Base-by-base conservation (phyloP, 192 early-diverging fungal species). In the Pilaira anomala region DNA sequence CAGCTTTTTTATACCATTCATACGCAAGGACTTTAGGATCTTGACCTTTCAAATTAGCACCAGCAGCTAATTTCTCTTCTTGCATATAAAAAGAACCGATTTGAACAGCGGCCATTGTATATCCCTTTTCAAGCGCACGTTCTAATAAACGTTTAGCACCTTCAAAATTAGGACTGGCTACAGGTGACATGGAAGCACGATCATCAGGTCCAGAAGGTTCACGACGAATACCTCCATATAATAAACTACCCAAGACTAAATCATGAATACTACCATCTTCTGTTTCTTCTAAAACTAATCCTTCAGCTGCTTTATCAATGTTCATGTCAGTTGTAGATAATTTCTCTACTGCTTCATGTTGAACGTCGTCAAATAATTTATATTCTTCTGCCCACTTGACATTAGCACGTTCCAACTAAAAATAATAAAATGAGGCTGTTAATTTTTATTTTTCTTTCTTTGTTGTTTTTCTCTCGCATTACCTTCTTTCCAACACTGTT, bases 71-170 rank as follows among this genome's bases (percentile, higher is more conserved):
- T 48, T 77, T 77, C 24, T 62, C 62, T 62, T 82, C 80, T 56
- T 79, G 78, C 14, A 68, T 55, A 40, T 82, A 82, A 30, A 82
- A 73, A 0, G 75, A 77, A 9, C 78, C 77, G 28, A 79, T 56
- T 55, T 82, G 80, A 19, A 79, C 80, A 33, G 77, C 77, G 22
- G 80, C 80, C 80, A 82, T 79, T 13, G 80, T 61, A 62, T 79
- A 82, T 1, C 69, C 58, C 59, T 77, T 72, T 21, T 77, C 71
- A 29, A 82, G 76, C 25, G 78, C 78, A 53, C 75, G 68, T 28
- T 79, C 78, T 18, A 77, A 76, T 28, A 76, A 69, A 13, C 42
- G 60, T 60, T 82, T 82, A 18, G 80, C 80, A 44, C 72, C 66
- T 25, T 55, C 53, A 52, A 80, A 80, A 65, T 77, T 77, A 14